A percentile compares a stretch with the other conserved stretches of the same genome.
Conservation (phyloP, 192 early-diverging fungal genomes). For the Coemansia sp. region DNA sequence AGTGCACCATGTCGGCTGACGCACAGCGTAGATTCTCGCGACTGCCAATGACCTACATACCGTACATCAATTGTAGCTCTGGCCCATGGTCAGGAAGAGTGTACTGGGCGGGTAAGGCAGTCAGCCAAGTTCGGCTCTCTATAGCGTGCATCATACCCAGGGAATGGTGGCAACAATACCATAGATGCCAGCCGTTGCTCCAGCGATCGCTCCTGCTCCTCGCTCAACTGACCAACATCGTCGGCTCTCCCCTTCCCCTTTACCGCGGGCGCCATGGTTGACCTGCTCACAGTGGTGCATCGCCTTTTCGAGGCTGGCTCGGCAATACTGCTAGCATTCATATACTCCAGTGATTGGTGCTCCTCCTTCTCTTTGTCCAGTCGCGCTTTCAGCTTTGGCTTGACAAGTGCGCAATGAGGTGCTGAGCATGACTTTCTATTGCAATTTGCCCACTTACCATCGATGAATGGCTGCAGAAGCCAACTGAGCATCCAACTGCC, state of each 20-base stretch:
- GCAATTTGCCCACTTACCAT: not conserved
- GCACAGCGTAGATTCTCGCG: constrained; percentile 72
- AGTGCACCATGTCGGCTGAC: constrained; percentile 72
- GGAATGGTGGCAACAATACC: constrained; percentile 46
- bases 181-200: not conserved
- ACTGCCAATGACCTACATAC: constrained; percentile 45
- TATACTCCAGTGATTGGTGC: not conserved
- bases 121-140: constrained; percentile 64
- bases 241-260: not conserved
- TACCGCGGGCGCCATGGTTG: not conserved
- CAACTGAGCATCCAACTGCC: constrained; percentile 15
- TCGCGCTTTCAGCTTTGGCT: not conserved
- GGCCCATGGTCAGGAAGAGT: constrained; percentile 65
- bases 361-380: not conserved
- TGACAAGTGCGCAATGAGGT: constrained; percentile 14
- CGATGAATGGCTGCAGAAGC: constrained; percentile 19
- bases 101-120: constrained; percentile 56
- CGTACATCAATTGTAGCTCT: constrained; percentile 69
- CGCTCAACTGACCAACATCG: not conserved
- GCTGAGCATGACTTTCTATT: not conserved
- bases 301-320: not conserved
- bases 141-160: constrained; percentile 53
- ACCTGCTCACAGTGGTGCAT: not conserved
- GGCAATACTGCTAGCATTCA: not conserved
- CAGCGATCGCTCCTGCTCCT: not conserved